phyloP scores from a whole-genome alignment of 1,284 basidiomycete genomes.

The Ustilago crameri region DNA sequence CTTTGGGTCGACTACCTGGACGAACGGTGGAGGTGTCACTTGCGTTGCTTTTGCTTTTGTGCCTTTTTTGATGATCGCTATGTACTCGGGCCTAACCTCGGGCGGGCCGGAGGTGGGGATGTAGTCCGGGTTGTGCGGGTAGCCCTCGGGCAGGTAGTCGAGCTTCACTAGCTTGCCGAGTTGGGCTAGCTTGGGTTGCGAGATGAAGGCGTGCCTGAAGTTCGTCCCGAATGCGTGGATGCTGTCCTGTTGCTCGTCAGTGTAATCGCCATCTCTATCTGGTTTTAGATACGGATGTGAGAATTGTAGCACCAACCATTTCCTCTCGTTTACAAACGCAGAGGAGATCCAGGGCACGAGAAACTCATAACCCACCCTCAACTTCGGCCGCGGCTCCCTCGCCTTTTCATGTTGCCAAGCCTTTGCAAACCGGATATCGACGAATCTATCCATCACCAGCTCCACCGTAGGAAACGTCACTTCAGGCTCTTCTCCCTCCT shows the following conservation, averaged over 20 bases:
- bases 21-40: too few relatives aligned
- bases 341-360: not conserved
- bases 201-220: not conserved
- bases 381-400: not conserved
- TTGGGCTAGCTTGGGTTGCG: not conserved
- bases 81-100: not conserved
- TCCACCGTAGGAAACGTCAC: constrained; percentile 3
- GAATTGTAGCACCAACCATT: constrained; percentile 10
- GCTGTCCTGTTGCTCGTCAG: not conserved
- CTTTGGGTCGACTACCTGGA: not conserved
- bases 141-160: not conserved
- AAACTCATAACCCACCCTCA: not conserved
- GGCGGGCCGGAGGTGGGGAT: not conserved
- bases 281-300: not conserved
- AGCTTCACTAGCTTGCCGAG: not conserved
- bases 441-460: not conserved
- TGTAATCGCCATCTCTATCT: not conserved
- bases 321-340: constrained; percentile 1
- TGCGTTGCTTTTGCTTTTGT: not conserved
- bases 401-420: not conserved
- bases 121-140: constrained; percentile 3
- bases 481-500: not conserved
- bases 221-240: not conserved
- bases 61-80: not conserved
- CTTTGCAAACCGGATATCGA: constrained; percentile 4